These are phyloP conservation scores for Phoenix dactylifera DNA, from an alignment of 176 grass and related monocot genomes.

Conservation along the genomic window DNA sequence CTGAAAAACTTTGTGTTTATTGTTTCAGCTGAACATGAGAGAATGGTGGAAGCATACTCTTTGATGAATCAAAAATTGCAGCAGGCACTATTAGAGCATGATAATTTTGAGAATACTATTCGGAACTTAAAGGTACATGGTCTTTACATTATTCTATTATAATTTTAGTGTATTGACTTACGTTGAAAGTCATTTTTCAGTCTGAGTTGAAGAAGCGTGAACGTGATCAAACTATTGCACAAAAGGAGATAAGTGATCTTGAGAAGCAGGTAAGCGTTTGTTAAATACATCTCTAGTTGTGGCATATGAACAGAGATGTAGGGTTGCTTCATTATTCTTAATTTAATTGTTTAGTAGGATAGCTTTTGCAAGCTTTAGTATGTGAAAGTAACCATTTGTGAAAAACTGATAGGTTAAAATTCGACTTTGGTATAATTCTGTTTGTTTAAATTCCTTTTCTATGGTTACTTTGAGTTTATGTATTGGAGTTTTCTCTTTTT, in stretches of 20 bases:
- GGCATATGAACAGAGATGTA: too few species aligned
- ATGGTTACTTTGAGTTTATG: too few species aligned
- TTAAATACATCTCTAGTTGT: background rate
- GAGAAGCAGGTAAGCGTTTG: conserved; percentile 75
- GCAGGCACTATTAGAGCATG: conserved; percentile 80
- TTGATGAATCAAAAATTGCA: conserved; percentile 94
- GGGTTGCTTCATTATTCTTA: too few species aligned
- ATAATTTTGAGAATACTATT: conserved; percentile 80
- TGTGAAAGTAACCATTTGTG: too few species aligned
- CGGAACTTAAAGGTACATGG: conserved; percentile 69
- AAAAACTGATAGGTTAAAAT: too few species aligned
- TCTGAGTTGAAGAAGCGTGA: conserved; percentile 65
- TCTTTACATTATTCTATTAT: too few species aligned
- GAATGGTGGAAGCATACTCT: conserved; percentile 80
- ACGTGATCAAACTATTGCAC: conserved; percentile 58
- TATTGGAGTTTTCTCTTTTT: too few species aligned
- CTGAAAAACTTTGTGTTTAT: conserved; percentile 6
- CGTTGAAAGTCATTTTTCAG: conserved; percentile 32
- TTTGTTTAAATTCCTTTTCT: too few species aligned
- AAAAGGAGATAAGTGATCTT: conserved; percentile 78
- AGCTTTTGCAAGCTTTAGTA: too few species aligned
- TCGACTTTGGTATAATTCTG: too few species aligned
- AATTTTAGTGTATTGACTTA: too few species aligned
- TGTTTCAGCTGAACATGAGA: conserved; percentile 79
- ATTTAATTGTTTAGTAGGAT: too few species aligned